These are phyloP conservation scores for Orbilia blumenaviensis DNA, from an alignment of 2,329 filamentous ascomycete genomes.

Conservation along the genomic window DNA sequence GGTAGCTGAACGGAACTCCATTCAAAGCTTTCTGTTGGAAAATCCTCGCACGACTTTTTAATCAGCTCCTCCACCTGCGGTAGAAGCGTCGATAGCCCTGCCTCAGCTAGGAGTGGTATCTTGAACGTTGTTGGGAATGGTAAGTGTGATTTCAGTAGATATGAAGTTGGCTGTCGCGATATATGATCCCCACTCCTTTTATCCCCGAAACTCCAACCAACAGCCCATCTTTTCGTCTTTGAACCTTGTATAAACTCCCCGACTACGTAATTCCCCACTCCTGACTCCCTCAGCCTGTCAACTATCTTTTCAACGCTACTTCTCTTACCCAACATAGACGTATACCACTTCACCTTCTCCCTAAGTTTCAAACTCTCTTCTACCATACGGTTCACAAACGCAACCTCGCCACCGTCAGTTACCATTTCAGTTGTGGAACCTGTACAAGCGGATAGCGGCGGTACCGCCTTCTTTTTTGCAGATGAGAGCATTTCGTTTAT, in stretches of 20 bases:
- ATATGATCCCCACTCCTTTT: constrained; percentile 68
- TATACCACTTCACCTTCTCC: constrained; percentile 82
- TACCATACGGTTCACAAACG: constrained; percentile 77
- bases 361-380: constrained; percentile 69
- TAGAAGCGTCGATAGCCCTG: constrained; percentile 17
- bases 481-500: constrained; percentile 73
- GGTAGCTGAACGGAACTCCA: constrained; percentile 34
- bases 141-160: constrained; percentile 23
- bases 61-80: constrained; percentile 28
- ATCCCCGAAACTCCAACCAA: constrained; percentile 84
- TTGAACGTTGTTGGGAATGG: constrained; percentile 47
- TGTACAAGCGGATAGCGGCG: constrained; percentile 73
- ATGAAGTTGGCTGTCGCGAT: constrained; percentile 34
- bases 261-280: constrained; percentile 80
- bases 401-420: constrained; percentile 77
- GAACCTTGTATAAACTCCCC: constrained; percentile 78
- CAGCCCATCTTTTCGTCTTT: constrained; percentile 83
- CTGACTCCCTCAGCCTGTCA: constrained; percentile 67
- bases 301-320: constrained; percentile 73
- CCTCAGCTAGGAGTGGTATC: constrained; percentile 25
- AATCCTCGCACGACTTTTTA: constrained; percentile 18
- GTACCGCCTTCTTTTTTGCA: constrained; percentile 72
- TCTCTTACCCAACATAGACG: constrained; percentile 85
- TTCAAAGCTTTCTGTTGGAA: constrained; percentile 32
- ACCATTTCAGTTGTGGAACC: constrained; percentile 86